These are phyloP conservation scores for Melanopsichium pennsylvanicum DNA, from an alignment of 1,284 basidiomycete genomes.

Conservation along the genomic window DNA sequence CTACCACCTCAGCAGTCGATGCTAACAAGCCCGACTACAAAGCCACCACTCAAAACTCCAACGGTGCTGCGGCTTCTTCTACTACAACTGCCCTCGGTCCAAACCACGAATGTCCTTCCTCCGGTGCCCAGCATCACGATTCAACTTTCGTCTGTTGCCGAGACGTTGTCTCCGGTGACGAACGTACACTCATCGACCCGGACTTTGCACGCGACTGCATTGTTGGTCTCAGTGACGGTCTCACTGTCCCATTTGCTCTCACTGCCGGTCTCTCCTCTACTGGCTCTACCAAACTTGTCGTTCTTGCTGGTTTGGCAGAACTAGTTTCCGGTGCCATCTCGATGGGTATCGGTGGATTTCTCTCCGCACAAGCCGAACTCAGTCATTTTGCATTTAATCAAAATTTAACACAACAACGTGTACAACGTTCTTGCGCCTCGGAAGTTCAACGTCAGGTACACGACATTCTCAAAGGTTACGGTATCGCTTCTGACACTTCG, in stretches of 20 bases:
- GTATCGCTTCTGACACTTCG: slow-evolving; percentile 83
- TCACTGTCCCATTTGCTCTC: slow-evolving; percentile 73
- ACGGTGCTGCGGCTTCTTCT: slow-evolving; percentile 18
- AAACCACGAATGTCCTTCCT: slow-evolving; percentile 25
- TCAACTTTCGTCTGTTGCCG: slow-evolving; percentile 73
- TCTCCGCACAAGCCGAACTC: slow-evolving; percentile 93
- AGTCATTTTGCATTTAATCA: slow-evolving; percentile 72
- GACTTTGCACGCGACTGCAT: slow-evolving; percentile 82
- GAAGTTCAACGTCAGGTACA: slow-evolving; percentile 96
- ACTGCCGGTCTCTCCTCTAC: slow-evolving; percentile 85
- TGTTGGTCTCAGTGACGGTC: slow-evolving; percentile 93
- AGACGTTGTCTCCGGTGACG: slow-evolving; percentile 78
- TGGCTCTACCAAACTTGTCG: slow-evolving; percentile 85
- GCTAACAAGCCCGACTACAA: slow-evolving; percentile 16
- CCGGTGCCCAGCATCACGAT: slow-evolving; percentile 13
- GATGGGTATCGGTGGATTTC: slow-evolving; percentile 97
- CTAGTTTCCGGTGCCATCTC: slow-evolving; percentile 70
- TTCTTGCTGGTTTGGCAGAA: slow-evolving; percentile 88
- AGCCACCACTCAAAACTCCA: slow-evolving; percentile 6
- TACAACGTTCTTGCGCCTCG: slow-evolving; percentile 83
- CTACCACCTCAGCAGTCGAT: slow-evolving; percentile 12
- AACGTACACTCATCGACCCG: slow-evolving; percentile 78
- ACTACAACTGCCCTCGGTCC: slow-evolving; percentile 29
- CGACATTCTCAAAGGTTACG: slow-evolving; percentile 84
- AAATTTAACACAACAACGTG: slow-evolving; percentile 72